Evolutionary conservation across 371 early-diverging fungal genomes (phyloP).

Genomic region (Rhizopus stolonifer): DNA sequence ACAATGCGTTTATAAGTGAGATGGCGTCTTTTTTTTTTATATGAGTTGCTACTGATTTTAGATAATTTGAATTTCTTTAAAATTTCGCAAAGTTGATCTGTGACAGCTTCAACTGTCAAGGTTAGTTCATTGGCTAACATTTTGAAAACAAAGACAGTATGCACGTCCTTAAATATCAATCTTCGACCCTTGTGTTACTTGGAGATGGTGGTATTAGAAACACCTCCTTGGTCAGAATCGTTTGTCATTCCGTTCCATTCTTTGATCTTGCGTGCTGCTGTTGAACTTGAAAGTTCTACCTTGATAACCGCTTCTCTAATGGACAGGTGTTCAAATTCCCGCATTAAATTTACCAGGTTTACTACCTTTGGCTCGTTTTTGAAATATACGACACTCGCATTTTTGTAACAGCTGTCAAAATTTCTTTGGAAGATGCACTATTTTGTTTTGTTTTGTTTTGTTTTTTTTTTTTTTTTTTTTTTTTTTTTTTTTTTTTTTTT

Average conservation of each 20-base stretch:
- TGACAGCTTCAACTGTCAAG: constrained; percentile 14
- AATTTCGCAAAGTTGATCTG: constrained; percentile 7
- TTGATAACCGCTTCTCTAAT: constrained; percentile 8
- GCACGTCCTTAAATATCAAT: constrained; percentile 1
- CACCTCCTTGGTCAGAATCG: background rate
- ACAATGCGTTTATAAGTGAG: constrained; percentile 10
- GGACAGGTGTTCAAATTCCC: constrained; percentile 9
- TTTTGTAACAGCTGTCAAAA: background rate
- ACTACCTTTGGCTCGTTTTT: constrained; percentile 8
- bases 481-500: background rate
- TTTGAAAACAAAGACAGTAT: constrained; percentile 9
- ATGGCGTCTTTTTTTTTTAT: constrained; percentile 5
- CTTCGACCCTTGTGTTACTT: constrained; percentile 3
- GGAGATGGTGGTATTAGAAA: background rate
- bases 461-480: constrained; percentile 1
- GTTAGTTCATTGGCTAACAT: constrained; percentile 5
- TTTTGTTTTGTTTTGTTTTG: no score
- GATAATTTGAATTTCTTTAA: constrained; percentile 5
- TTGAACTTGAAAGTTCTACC: constrained; percentile 7
- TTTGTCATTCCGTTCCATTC: constrained; percentile 8
- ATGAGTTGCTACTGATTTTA: constrained; percentile 6
- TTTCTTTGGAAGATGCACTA: constrained; percentile 2
- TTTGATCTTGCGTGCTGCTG: constrained; percentile 8
- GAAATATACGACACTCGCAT: background rate
- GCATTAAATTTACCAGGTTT: constrained; percentile 9